Base-by-base conservation (phyloP, 805 yeast species). In the Nematodospora valgi region DNA sequence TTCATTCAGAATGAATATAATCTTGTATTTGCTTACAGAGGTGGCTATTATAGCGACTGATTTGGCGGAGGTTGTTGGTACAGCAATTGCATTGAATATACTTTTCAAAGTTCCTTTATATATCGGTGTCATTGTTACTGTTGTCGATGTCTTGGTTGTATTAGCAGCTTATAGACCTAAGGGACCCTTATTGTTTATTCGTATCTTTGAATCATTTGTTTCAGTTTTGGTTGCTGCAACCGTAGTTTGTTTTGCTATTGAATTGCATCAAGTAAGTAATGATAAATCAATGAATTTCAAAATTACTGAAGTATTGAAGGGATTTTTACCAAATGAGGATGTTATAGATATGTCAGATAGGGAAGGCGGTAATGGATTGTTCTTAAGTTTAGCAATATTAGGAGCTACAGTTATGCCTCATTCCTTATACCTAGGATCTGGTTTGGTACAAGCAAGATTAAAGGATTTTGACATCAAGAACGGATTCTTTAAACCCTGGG, bases 31-130 rank as follows among this genome's bases (percentile, higher is more conserved):
- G 2, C 70, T 89, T 42, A 94, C 97, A 0, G 98, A 91, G 52
- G 62, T 82, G 13, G 95, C 98, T 14, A 91, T 91, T 40, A 80
- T 91, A 27, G 96, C 97, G 2, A 91, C 98, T 0, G 98, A 91
- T 62, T 73, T 93, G 45, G 97, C 98, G 1, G 98, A 91, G 56
- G 96, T 91, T 23, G 91, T 93, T 17, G 98, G 98, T n/a, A 86
- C 96, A 3, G 97, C 98, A 3, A 87, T 91, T 38, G 82, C 98
- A 0, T 70, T 91, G 38, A 87, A 93, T 48, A 86, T 91, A 37
- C 62, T 93, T 27, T 78, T 89, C 54, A 72, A 76, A 2, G 65
- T 93, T 6, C 98, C 98, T 0, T 64, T 93, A 13, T 70, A 86
- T 6, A 68, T 78, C 4, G 98, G 98, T 22, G 95, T 91, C 11